Evolutionary conservation across 176 grass and related monocot genomes (phyloP), one percentile per base, ranked within the genome.

Genomic region (Carex myosuroides): DNA sequence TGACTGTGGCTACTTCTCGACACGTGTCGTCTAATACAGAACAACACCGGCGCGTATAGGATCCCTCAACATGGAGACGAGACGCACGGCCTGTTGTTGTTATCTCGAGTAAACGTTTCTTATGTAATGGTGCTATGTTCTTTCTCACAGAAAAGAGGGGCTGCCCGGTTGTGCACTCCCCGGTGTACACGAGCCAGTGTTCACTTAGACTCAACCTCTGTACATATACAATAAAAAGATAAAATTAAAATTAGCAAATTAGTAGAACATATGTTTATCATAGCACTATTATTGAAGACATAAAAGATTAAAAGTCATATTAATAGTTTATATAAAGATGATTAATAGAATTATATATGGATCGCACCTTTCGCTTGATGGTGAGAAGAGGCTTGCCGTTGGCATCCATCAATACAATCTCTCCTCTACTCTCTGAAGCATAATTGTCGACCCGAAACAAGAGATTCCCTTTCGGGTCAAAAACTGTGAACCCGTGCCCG

Each of bases 181-280:
- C 94, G 8, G 85, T 87, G 83, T 94, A 97, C 52, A 97, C 85
- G 17, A 87, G 21, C 94, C 94, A 94, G 32, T 92, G 88, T 54
- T 97, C 94, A 1, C 80, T 79, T 18, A 97, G 59, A 70, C 92
- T 94, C 30, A 97, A 76, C 42, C 88, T 94, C 94, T 97, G 90
- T 87, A 83, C 41, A 87, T 92, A 90, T 89, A 85, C 85, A 86
- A 5, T 11, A 20, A 17, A 48, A 30, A 13, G n/a, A 42, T 10
- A 44, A 35, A 30, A 41, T 56, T 71, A 71, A 24, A 16, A 65
- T 48, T 22, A 70, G 17, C 8, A 33, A 84, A 84, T 37, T 26
- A 71, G 8, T 44, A 44, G 6, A 78, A 22, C 42, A 78, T 13
- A 6, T 22, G 24, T 52, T 78, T 52, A 78, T n/a, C 72, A 78